phyloP scores from a whole-genome alignment of 78 protist species.

The Thecamonas trahens region DNA sequence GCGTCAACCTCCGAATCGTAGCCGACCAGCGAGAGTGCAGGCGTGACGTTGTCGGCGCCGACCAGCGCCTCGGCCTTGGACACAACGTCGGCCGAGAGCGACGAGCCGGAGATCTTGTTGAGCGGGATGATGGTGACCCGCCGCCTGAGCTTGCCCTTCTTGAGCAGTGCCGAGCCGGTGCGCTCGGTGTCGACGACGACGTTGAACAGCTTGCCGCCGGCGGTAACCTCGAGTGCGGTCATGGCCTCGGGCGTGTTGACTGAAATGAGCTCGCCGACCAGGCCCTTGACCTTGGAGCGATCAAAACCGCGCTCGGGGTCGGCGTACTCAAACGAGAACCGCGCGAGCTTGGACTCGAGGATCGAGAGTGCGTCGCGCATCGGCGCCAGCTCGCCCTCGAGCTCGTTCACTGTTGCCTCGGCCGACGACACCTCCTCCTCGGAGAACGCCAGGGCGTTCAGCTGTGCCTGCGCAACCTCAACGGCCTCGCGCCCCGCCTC shows the following conservation, averaged over 20 bases:
- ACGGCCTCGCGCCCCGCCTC: neutral
- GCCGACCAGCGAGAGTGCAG: constrained; percentile 66
- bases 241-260: constrained; percentile 31
- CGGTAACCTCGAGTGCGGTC: constrained; percentile 83
- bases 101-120: constrained; percentile 62
- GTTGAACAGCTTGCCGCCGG: constrained; percentile 85
- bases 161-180: constrained; percentile 71
- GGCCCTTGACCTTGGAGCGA: constrained; percentile 65
- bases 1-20: constrained; percentile 48
- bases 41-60: constrained; percentile 39
- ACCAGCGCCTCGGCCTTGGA: neutral
- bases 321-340: constrained; percentile 59
- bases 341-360: neutral
- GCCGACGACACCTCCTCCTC: too few relatives aligned
- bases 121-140: constrained; percentile 95
- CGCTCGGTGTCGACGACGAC: constrained; percentile 85
- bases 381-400: constrained; percentile 11
- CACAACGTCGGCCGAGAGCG: neutral
- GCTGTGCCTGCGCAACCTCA: too few relatives aligned
- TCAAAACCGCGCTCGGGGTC: constrained; percentile 71
- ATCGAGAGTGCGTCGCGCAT: neutral
- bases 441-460: too few relatives aligned
- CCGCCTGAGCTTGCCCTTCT: constrained; percentile 60
- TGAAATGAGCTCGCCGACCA: constrained; percentile 71
- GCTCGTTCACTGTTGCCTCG: constrained; percentile 7